Base-by-base conservation (phyloP, 1,284 basidiomycete genomes). In the Meripilus lineatus region DNA sequence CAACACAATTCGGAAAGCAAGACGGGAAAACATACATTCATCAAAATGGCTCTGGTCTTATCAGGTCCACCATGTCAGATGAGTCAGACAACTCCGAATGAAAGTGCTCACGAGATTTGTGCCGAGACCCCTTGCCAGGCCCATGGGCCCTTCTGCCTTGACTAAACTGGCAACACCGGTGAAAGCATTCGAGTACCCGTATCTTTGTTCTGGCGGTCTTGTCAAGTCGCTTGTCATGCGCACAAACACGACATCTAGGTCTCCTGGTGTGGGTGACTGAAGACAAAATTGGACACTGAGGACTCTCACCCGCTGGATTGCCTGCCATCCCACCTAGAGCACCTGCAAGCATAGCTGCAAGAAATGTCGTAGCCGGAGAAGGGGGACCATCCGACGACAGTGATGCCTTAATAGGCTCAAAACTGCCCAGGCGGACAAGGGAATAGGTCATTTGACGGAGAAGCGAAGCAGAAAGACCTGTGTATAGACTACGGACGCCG, bases 371-470 rank as follows among this genome's bases (percentile, higher is more conserved):
- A 7, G 67, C 56, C 2, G 77, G 68, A 4, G 77, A 77, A 11
- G 81, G 70, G 7, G 50, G 60, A 3, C 76, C 71, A 40, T 71
- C 59, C 49, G 63, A 58, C 11, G 77, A 73, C 36, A 88, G 56
- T 10, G 66, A 64, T 18, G 68, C 62, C 58, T 89, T 89, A 59
- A 86, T 72, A 44, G 81, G 77, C 62, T 95, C 92, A 61, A 94
- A 94, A 25, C 75, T 79, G 26, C 91, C 91, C 41, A 95, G 71
- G 13, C 92, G 84, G 38, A 92, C 89, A 44, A 94, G 75, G 1
- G 89, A 91, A 60, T 94, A 94, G 7, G 89, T 85, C 91, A 94
- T 93, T 67, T 94, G 92, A 37, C 92, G 79, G 57, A 94, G 69
- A 34, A 93, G 66, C 2, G 91, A 91, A 14, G 91, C 92, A 8